Percentiles rank a stretch among this genome's conserved stretches.
phyloP scores from a whole-genome alignment of 345 rosid species.

The Eucalyptus albens region DNA sequence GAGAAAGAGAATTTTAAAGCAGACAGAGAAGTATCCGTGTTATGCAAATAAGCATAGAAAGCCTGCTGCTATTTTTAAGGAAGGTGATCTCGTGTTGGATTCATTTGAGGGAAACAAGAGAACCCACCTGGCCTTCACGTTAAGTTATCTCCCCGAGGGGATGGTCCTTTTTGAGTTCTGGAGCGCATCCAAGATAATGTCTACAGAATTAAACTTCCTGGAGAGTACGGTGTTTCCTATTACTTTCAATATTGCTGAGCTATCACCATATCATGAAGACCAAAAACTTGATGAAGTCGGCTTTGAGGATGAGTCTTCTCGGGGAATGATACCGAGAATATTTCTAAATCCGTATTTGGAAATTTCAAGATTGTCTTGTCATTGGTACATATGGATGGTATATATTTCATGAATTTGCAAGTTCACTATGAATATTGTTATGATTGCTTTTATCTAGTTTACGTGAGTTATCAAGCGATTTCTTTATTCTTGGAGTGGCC shows the following conservation, averaged over 20 bases:
- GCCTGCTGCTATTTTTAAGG: neutral
- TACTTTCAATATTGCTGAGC: neutral
- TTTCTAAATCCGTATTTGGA: neutral
- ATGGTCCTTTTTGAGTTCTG: neutral
- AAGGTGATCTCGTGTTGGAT: neutral
- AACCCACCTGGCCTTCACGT: neutral
- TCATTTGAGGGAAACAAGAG: neutral
- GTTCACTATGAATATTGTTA: neutral
- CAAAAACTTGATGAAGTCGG: neutral
- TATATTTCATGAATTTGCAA: neutral
- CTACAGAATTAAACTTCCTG: neutral
- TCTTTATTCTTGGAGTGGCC: neutral
- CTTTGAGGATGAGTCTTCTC: neutral
- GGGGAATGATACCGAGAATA: neutral
- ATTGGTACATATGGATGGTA: neutral
- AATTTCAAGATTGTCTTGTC: neutral
- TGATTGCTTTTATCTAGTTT: fast-evolving
- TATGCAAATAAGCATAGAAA: neutral
- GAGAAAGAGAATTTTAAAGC: neutral
- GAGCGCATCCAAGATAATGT: neutral
- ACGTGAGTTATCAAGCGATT: neutral
- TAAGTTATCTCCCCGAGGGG: neutral
- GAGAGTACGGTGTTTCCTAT: neutral
- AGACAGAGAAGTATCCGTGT: neutral
- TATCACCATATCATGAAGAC: neutral